Conservation (phyloP, 768 basidiomycete genomes). For the Rhizopogon vulgaris region DNA sequence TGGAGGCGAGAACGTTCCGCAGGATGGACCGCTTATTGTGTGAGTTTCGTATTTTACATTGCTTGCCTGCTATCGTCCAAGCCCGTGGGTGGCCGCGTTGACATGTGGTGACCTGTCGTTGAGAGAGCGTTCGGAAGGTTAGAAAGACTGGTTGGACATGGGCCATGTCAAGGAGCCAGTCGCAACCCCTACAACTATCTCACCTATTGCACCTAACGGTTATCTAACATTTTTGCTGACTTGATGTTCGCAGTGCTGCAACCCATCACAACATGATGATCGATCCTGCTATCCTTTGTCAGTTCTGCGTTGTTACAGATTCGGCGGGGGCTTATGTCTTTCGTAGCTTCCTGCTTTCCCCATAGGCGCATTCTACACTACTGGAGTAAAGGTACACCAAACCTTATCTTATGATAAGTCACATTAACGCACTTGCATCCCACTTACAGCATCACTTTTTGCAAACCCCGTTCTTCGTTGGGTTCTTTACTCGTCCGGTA, state of each 20-base stretch:
- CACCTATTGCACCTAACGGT: neutral
- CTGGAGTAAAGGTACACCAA: slow-evolving; percentile 76
- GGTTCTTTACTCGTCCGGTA: slow-evolving; percentile 85
- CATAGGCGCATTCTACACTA: slow-evolving; percentile 78
- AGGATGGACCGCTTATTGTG: slow-evolving; percentile 89
- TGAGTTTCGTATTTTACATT: slow-evolving; percentile 34
- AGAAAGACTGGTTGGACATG: neutral
- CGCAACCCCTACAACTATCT: too few species aligned
- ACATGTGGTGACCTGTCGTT: neutral
- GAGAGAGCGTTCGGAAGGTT: neutral
- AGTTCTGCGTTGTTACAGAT: slow-evolving; percentile 22
- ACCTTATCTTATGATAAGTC: slow-evolving; percentile 3
- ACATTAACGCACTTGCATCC: slow-evolving; percentile 7
- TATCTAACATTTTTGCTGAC: neutral
- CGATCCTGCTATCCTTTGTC: slow-evolving; percentile 78
- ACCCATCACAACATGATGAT: slow-evolving; percentile 97
- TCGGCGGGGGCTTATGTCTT: slow-evolving; percentile 11
- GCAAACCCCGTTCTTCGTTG: slow-evolving; percentile 66
- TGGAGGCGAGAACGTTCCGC: slow-evolving; percentile 84
- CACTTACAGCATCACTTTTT: slow-evolving; percentile 62
- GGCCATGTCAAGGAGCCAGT: neutral
- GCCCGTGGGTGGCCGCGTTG: neutral
- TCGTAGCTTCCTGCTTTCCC: slow-evolving; percentile 74
- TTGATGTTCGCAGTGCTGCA: slow-evolving; percentile 46
- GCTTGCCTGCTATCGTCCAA: neutral